Conservation (phyloP, 2,329 filamentous ascomycete species). For the Sclerotinia minor region DNA sequence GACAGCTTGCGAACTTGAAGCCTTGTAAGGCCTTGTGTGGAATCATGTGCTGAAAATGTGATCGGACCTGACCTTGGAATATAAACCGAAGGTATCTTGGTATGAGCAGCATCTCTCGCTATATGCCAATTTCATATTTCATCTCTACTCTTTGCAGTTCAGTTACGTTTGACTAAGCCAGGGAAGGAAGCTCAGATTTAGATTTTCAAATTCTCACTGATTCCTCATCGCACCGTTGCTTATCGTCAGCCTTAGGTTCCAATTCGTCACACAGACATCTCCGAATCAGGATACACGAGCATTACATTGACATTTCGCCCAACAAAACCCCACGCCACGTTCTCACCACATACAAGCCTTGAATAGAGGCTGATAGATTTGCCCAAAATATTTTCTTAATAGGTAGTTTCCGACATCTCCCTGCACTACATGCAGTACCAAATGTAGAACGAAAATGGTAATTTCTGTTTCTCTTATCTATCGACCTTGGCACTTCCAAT, state of each 20-base stretch:
- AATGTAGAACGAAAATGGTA: too few species aligned
- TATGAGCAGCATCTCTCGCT: background rate
- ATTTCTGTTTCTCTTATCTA: background rate
- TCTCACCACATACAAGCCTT: slow-evolving; percentile 8
- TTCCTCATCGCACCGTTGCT: slow-evolving; percentile 13
- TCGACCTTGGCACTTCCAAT: background rate
- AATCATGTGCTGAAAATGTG: slow-evolving; percentile 3
- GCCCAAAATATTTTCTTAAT: background rate
- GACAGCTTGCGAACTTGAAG: slow-evolving; percentile 16
- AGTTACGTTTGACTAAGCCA: slow-evolving; percentile 7
- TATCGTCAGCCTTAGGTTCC: background rate
- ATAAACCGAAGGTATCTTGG: background rate
- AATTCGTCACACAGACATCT: background rate
- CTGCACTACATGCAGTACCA: background rate
- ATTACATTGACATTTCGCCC: background rate
- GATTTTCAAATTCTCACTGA: slow-evolving; percentile 1
- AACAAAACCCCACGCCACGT: background rate
- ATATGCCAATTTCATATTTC: background rate
- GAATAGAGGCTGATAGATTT: background rate
- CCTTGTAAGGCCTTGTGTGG: background rate
- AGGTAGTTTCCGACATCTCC: background rate
- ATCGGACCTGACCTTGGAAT: background rate
- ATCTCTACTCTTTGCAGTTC: background rate
- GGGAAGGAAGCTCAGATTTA: slow-evolving; percentile 21
- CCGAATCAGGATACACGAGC: background rate